Evolutionary conservation across 768 basidiomycete genomes (phyloP).

Genomic region (Hirschioporus abietinus): DNA sequence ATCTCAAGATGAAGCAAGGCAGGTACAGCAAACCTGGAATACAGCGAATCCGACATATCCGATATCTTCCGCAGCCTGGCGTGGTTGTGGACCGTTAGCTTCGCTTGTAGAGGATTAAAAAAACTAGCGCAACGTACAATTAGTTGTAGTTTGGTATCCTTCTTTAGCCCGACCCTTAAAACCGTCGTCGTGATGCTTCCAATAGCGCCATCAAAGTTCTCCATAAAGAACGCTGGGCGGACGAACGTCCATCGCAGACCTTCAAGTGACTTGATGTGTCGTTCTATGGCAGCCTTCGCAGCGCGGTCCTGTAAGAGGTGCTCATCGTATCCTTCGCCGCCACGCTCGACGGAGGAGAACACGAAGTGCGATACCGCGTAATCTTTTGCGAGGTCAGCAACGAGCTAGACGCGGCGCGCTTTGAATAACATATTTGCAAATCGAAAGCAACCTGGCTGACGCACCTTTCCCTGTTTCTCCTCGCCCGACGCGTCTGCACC

Average conservation of each 20-base stretch:
- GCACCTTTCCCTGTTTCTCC: slow-evolving; percentile 35
- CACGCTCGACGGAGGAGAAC: slow-evolving; percentile 35
- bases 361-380: slow-evolving; percentile 29
- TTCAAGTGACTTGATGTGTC: slow-evolving; percentile 27
- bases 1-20: not conserved
- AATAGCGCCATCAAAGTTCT: slow-evolving; percentile 34
- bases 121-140: slow-evolving; percentile 24
- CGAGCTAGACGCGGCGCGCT: slow-evolving; percentile 17
- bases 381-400: slow-evolving; percentile 33
- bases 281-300: slow-evolving; percentile 34
- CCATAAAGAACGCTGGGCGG: slow-evolving; percentile 40
- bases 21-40: slow-evolving; percentile 22
- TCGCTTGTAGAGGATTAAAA: slow-evolving; percentile 2
- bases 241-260: slow-evolving; percentile 28
- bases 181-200: slow-evolving; percentile 31
- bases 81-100: not conserved
- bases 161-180: slow-evolving; percentile 28
- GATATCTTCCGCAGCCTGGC: slow-evolving; percentile 29
- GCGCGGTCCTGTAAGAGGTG: slow-evolving; percentile 20
- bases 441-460: slow-evolving; percentile 7
- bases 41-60: slow-evolving; percentile 30
- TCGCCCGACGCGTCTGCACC: slow-evolving; percentile 35
- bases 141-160: slow-evolving; percentile 27
- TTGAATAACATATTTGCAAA: not conserved
- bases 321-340: slow-evolving; percentile 31